Conservation (phyloP, 1,284 basidiomycete species). For the Lentinus polychrous region DNA sequence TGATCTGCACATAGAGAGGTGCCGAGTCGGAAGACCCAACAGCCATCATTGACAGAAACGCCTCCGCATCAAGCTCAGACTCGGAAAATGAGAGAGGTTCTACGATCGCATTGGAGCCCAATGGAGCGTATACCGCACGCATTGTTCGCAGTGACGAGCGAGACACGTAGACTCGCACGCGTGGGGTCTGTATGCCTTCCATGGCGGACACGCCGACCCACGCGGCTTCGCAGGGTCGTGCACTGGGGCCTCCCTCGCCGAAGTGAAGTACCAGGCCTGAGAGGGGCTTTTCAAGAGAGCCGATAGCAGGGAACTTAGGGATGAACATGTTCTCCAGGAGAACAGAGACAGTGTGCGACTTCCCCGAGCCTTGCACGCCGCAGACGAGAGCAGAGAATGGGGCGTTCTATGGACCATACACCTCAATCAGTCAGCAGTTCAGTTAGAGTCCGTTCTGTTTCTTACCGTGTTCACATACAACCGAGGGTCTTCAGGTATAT, state of each 20-base stretch:
- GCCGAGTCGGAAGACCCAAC: constrained; percentile 50
- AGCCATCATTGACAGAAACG: constrained; percentile 64
- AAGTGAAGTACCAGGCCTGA: constrained; percentile 62
- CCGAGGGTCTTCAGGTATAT: constrained; percentile 34
- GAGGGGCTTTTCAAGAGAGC: constrained; percentile 44
- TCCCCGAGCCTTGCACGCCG: constrained; percentile 49
- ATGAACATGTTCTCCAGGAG: constrained; percentile 64
- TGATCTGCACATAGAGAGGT: constrained; percentile 59
- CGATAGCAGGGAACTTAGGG: constrained; percentile 37
- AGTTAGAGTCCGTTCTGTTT: background rate
- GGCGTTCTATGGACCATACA: constrained; percentile 22
- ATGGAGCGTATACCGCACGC: constrained; percentile 43
- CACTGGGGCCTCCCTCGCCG: constrained; percentile 52
- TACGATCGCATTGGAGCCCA: constrained; percentile 43
- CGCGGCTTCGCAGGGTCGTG: constrained; percentile 59
- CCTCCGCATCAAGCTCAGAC: constrained; percentile 58
- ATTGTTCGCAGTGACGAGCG: constrained; percentile 56
- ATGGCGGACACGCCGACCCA: constrained; percentile 42
- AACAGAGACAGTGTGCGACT: constrained; percentile 62
- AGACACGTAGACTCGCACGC: constrained; percentile 55
- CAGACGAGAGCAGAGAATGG: constrained; percentile 30
- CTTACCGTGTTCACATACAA: constrained; percentile 58
- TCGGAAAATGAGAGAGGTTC: constrained; percentile 52
- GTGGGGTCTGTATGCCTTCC: constrained; percentile 34
- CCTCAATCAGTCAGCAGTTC: background rate